Conservation (phyloP, 129 eudicot genomes). For the Chrysanthemum seticuspe region DNA sequence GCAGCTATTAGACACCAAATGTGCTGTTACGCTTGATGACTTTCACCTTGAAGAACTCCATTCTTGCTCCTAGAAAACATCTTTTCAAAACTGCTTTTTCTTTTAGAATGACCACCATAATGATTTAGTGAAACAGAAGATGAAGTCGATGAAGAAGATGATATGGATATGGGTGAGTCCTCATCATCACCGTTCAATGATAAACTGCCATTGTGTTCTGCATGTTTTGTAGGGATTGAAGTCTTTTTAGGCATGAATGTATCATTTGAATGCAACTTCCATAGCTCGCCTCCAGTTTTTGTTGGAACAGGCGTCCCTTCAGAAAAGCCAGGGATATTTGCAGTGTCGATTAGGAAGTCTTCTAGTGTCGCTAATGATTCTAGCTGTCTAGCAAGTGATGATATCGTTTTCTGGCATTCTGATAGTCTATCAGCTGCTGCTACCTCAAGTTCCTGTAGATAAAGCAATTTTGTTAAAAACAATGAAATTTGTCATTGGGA, state of each 20-base stretch:
- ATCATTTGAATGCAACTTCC: conserved; percentile 51
- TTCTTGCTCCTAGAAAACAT: conserved; percentile 60
- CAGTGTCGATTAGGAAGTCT: conserved; percentile 70
- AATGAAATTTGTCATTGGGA: not conserved
- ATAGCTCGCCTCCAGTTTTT: conserved; percentile 35
- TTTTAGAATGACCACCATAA: conserved; percentile 41
- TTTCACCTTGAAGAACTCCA: conserved; percentile 49
- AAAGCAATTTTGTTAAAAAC: not conserved
- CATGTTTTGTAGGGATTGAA: conserved; percentile 26
- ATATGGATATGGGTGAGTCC: conserved; percentile 44
- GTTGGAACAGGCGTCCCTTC: conserved; percentile 42
- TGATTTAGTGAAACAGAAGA: conserved; percentile 35
- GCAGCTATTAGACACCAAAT: conserved; percentile 15
- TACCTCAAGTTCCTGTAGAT: conserved; percentile 58
- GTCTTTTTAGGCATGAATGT: conserved; percentile 46
- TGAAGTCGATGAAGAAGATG: conserved; percentile 54
- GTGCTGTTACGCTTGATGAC: conserved; percentile 24
- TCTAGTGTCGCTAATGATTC: conserved; percentile 77
- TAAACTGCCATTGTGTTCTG: conserved; percentile 17
- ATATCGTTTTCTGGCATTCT: conserved; percentile 81
- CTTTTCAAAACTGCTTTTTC: conserved; percentile 61
- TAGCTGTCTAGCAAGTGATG: conserved; percentile 59
- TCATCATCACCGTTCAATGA: conserved; percentile 28
- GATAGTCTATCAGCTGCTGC: conserved; percentile 79
- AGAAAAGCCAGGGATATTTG: conserved; percentile 56